Evolutionary conservation across 2,329 filamentous ascomycete species (phyloP).

Genomic region (Paraphaeosphaeria minitans): DNA sequence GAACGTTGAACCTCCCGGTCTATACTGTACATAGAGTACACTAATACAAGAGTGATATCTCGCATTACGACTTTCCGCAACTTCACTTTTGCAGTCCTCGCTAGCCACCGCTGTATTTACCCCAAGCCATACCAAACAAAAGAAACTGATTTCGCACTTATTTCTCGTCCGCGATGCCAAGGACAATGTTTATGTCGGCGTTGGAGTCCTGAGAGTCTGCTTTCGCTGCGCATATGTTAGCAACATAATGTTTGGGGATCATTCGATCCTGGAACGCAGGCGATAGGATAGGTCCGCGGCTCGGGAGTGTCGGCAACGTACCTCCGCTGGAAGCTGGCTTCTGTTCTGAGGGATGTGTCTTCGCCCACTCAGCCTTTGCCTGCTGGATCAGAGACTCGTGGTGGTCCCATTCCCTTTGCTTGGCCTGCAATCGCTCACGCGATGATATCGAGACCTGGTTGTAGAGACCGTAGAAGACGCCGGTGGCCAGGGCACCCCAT

Average conservation of each 20-base stretch:
- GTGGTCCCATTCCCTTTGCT: constrained; percentile 82
- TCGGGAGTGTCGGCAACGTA: constrained; percentile 22
- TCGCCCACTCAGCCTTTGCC: constrained; percentile 88
- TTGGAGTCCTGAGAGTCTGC: constrained; percentile 81
- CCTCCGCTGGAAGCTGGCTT: constrained; percentile 34
- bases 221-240: constrained; percentile 47
- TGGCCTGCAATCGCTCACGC: constrained; percentile 71
- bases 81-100: constrained; percentile 21
- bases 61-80: constrained; percentile 23
- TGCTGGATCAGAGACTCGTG: constrained; percentile 91
- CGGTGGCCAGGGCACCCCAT: constrained; percentile 90
- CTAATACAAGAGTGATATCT: constrained; percentile 43
- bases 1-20: constrained; percentile 42
- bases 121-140: constrained; percentile 31
- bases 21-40: constrained; percentile 52
- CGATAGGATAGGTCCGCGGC: not conserved
- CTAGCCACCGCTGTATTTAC: constrained; percentile 23
- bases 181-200: constrained; percentile 83
- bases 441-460: constrained; percentile 84
- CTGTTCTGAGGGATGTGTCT: constrained; percentile 63
- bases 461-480: constrained; percentile 93
- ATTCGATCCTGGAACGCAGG: constrained; percentile 47
- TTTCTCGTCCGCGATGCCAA: constrained; percentile 45
- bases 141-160: constrained; percentile 27
- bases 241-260: not conserved